Conservation (phyloP, 2,329 filamentous ascomycete genomes). For the Anisogramma anomala region DNA sequence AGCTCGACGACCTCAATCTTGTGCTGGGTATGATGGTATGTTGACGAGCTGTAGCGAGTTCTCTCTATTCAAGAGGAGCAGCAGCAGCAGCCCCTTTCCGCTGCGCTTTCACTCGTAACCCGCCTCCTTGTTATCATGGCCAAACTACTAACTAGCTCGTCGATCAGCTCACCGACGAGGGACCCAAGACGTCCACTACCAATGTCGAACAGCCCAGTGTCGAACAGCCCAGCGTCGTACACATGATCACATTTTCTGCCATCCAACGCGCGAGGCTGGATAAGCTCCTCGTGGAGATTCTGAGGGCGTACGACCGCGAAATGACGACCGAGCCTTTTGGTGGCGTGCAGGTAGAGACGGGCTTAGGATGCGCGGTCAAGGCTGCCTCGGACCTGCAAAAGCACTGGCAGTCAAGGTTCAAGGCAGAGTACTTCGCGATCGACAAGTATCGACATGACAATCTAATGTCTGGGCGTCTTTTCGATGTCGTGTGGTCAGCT, state of each 20-base stretch:
- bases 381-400: conserved; percentile 4
- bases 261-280: conserved; percentile 10
- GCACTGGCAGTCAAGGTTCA: conserved; percentile 10
- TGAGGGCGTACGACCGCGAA: conserved; percentile 1
- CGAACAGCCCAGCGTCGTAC: no score
- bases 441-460: conserved; percentile 4
- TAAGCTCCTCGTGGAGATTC: conserved; percentile 12
- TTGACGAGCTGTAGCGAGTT: background rate
- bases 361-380: conserved; percentile 1
- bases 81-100: background rate
- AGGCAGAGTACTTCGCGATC: conserved; percentile 6
- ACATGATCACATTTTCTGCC: conserved; percentile 2
- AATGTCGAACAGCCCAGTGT: background rate
- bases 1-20: conserved; percentile 8
- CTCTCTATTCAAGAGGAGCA: background rate
- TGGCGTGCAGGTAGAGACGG: background rate
- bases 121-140: background rate
- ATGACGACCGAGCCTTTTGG: background rate
- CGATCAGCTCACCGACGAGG: conserved; percentile 6
- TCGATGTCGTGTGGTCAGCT: conserved; percentile 8
- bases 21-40: conserved; percentile 9
- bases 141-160: background rate
- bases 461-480: background rate
- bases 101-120: background rate
- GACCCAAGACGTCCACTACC: background rate